These are phyloP conservation scores for Xylaria palmicola DNA, from an alignment of 495 filamentous ascomycete species.

Conservation along the genomic window DNA sequence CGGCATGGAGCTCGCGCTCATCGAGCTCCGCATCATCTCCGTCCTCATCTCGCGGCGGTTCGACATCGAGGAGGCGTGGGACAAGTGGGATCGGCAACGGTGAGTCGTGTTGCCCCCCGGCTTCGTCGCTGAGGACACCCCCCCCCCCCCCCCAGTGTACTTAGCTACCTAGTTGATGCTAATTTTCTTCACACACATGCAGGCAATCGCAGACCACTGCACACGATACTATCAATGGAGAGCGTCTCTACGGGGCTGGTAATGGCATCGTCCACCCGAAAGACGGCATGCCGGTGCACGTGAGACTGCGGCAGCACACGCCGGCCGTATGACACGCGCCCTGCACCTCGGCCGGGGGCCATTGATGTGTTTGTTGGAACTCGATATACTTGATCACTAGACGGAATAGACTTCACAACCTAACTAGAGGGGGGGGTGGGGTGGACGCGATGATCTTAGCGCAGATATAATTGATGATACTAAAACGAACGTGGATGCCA, in stretches of 20 bases:
- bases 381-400: no score
- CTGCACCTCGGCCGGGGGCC: no score
- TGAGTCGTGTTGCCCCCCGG: conserved; percentile 9
- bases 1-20: conserved; percentile 52
- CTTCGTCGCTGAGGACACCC: neutral
- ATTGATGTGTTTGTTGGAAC: no score
- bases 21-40: conserved; percentile 47
- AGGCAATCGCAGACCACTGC: conserved; percentile 24
- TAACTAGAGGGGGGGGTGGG: no score
- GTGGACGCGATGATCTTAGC: no score
- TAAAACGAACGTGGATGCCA: no score
- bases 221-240: conserved; percentile 26
- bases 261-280: conserved; percentile 32
- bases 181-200: neutral
- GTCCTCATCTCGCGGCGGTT: conserved; percentile 48
- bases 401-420: neutral
- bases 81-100: conserved; percentile 37
- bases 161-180: neutral
- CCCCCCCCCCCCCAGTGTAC: neutral
- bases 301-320: conserved; percentile 19
- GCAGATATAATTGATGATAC: no score
- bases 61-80: conserved; percentile 47
- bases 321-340: conserved; percentile 12
- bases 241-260: conserved; percentile 32
- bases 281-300: conserved; percentile 30